Evolutionary conservation across 768 basidiomycete species (phyloP).

Genomic region (Rossbeevera mucosa): DNA sequence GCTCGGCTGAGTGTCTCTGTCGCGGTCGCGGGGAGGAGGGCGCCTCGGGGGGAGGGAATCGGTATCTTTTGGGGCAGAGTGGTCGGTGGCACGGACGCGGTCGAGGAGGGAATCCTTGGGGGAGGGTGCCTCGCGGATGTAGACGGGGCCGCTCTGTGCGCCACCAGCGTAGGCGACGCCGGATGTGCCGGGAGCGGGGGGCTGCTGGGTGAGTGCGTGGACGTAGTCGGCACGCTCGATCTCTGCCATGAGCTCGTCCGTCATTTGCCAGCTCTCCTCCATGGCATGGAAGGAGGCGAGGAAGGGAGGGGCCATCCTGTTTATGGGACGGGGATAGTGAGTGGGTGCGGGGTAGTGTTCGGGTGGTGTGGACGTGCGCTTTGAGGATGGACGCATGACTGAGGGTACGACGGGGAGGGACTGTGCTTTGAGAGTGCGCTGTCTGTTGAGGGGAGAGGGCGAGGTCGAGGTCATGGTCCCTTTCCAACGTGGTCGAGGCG

Average conservation of each 20-base stretch:
- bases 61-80: constrained; percentile 51
- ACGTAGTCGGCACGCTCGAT: constrained; percentile 69
- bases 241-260: constrained; percentile 64
- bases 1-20: constrained; percentile 39
- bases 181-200: constrained; percentile 34
- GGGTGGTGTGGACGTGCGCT: constrained; percentile 31
- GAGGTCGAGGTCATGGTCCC: no score
- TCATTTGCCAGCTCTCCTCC: constrained; percentile 63
- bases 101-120: constrained; percentile 51
- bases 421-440: constrained; percentile 51
- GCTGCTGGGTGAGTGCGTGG: constrained; percentile 47
- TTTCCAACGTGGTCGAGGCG: constrained; percentile 57
- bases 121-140: constrained; percentile 35
- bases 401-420: constrained; percentile 61
- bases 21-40: constrained; percentile 33
- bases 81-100: constrained; percentile 48
- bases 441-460: constrained; percentile 46
- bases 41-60: constrained; percentile 31
- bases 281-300: constrained; percentile 49
- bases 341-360: not conserved
- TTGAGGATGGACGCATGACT: constrained; percentile 41
- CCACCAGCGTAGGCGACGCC: constrained; percentile 47
- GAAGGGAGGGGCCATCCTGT: constrained; percentile 53
- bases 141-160: constrained; percentile 36
- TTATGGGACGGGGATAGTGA: constrained; percentile 59